Base-by-base conservation (phyloP, 2,329 filamentous ascomycete genomes). In the Beauveria sp. region DNA sequence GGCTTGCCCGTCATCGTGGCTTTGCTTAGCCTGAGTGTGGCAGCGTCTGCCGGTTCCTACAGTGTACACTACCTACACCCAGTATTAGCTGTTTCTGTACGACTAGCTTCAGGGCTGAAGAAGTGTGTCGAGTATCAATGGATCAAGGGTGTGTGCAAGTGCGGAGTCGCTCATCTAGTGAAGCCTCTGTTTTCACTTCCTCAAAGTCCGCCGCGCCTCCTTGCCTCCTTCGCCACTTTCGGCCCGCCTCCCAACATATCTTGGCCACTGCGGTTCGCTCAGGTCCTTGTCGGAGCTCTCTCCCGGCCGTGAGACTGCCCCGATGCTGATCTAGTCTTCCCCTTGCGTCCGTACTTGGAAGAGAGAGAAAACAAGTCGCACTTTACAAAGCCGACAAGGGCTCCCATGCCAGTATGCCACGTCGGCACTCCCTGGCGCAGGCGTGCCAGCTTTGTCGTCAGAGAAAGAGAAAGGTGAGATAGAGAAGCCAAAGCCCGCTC, bases 371-470 rank as follows among this genome's bases (percentile, higher is more conserved):
- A 28, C n/a, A n/a, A n/a, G n/a, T n/a, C 16, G n/a, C 28, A 34
- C 31, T 0, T 14, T 34, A n/a, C 24, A 28, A n/a, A 48, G n/a
- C 43, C 42, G 26, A 34, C 26, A 3, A 46, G 20, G 20, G 43
- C 43, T 3, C 18, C n/a, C n/a, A 24, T 38, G 14, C 43, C 42
- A 57, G 22, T 5, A 61, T 61, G 59, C 50, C 59, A 12, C 51
- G 51, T 24, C 43, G 50, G 28, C 59, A 42, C 16, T 55, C 59
- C 6, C 12, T 42, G 10, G 50, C 59, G 3, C 50, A 61, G 16
- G 59, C 59, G 3, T 61, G 59, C 43, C 50, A 61, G 43, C 59
- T 61, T 6, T 61, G 59, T 42, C 59, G 59, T 40, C 59, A 55
- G 43, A 38, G 59, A 22, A 61, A 61, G 43, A 22, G 56, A 59